phyloP scores from a whole-genome alignment of 108 stramenopile genomes.

The Nitzschia putrida region DNA sequence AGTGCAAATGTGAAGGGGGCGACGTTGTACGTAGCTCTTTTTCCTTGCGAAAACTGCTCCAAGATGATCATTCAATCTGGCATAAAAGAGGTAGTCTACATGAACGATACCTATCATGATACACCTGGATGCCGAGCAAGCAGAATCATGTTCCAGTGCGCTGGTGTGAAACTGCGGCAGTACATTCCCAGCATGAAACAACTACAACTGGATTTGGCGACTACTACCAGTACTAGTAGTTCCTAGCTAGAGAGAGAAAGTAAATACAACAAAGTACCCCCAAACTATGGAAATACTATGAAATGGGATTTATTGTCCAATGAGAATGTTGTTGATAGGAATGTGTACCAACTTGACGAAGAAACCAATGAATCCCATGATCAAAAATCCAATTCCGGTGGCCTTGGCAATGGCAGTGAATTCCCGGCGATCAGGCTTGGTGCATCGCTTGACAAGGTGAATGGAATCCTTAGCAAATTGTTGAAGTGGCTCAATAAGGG shows the following conservation, averaged over 20 bases:
- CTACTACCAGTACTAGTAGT: no score
- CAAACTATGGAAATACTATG: neutral
- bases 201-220: slow-evolving; percentile 12
- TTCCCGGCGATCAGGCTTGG: slow-evolving; percentile 98
- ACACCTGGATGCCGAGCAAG: slow-evolving; percentile 85
- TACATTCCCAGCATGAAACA: slow-evolving; percentile 41
- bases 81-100: slow-evolving; percentile 92
- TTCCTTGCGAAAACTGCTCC: slow-evolving; percentile 97
- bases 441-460: slow-evolving; percentile 98
- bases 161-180: slow-evolving; percentile 71
- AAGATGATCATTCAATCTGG: slow-evolving; percentile 98
- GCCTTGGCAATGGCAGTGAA: slow-evolving; percentile 92
- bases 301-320: slow-evolving; percentile 50
- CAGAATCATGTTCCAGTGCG: slow-evolving; percentile 89
- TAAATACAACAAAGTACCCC: neutral
- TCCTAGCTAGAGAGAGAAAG: neutral
- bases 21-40: slow-evolving; percentile 93
- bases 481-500: slow-evolving; percentile 91
- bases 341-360: slow-evolving; percentile 99
- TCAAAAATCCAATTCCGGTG: slow-evolving; percentile 95
- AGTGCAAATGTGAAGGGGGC: slow-evolving; percentile 80
- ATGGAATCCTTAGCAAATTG: slow-evolving; percentile 97
- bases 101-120: slow-evolving; percentile 91
- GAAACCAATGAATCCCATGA: slow-evolving; percentile 99
- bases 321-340: slow-evolving; percentile 99